Evolutionary conservation across 441 rosid genomes (phyloP).

Genomic region (Kokia cookei): DNA sequence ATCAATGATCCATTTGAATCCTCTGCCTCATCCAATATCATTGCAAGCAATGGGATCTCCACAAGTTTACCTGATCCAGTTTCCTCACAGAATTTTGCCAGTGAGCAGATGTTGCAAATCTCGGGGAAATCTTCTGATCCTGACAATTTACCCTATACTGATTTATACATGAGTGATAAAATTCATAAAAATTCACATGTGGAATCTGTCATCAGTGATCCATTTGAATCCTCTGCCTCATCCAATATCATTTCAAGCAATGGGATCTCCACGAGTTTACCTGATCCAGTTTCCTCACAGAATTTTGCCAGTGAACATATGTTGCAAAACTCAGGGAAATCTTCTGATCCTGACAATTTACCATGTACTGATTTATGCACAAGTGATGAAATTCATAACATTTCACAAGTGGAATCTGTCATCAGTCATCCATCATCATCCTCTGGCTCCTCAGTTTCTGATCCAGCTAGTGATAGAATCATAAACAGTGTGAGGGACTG

Average conservation of each 20-base stretch:
- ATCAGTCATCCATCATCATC: constrained; percentile 24
- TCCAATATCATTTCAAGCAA: constrained; percentile 15
- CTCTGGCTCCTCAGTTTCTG: constrained; percentile 22
- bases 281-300: constrained; percentile 5
- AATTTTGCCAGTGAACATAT: neutral
- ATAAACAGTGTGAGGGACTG: constrained; percentile 14
- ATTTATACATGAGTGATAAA: constrained; percentile 21
- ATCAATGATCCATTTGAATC: constrained; percentile 18
- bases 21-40: constrained; percentile 21
- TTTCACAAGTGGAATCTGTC: constrained; percentile 24
- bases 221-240: constrained; percentile 25
- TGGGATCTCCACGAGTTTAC: constrained; percentile 14
- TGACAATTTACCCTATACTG: constrained; percentile 20
- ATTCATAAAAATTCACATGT: constrained; percentile 20
- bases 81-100: neutral
- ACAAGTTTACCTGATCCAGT: constrained; percentile 12
- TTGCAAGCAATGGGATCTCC: constrained; percentile 12
- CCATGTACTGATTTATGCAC: constrained; percentile 15
- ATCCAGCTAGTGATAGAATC: constrained; percentile 25
- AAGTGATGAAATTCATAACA: constrained; percentile 23
- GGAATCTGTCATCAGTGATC: constrained; percentile 19
- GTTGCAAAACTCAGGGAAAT: constrained; percentile 14
- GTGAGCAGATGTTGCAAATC: constrained; percentile 5
- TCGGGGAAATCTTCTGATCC: constrained; percentile 26
- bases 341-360: constrained; percentile 28